Base-by-base conservation (phyloP, 805 yeast genomes). In the Maudiozyma bulderi region DNA sequence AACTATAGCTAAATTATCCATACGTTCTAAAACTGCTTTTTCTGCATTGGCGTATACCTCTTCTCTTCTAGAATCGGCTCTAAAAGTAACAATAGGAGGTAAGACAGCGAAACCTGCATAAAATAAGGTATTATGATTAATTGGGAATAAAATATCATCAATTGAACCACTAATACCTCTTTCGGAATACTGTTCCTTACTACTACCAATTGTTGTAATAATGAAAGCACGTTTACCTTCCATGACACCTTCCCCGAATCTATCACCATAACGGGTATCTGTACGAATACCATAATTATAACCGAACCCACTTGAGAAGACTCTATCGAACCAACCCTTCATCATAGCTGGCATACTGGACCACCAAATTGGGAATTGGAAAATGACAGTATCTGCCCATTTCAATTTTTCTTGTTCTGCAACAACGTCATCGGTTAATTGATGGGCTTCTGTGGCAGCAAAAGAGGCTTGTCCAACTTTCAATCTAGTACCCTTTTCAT, bases 361-460 rank as follows among this genome's bases (percentile, higher is more conserved):
- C 67, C 67, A 64, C 67, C 67, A 64, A 2, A 60, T 14, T 15
- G 67, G 66, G 51, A 62, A 62, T 39, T 54, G 60, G 37, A 61
- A 54, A 30, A 64, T 52, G 10, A 63, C 51, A 8, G 49, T n/a
- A 46, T 63, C 67, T 8, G 65, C 64, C 67, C 67, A 64, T 20
- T 46, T 32, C 6, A 61, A 49, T 40, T 64, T 64, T 40, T 59
- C 56, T 40, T 64, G 68, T 44, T 59, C 67, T 6, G 37, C 52
- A 30, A 52, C 39, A 14, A 63, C 66, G 46, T 64, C 68, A 2
- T 46, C 52, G 11, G 67, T 60, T 31, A 63, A 46, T n/a, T 42
- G 31, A 13, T 53, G 47, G 15, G 43, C 33, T 1, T 39, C 29
- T 26, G 43, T 52, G 9, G 60, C 63, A 9, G 33, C 31, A 28